Conservation (phyloP, 1,284 basidiomycete genomes). For the Hypsizygus ulmarius region DNA sequence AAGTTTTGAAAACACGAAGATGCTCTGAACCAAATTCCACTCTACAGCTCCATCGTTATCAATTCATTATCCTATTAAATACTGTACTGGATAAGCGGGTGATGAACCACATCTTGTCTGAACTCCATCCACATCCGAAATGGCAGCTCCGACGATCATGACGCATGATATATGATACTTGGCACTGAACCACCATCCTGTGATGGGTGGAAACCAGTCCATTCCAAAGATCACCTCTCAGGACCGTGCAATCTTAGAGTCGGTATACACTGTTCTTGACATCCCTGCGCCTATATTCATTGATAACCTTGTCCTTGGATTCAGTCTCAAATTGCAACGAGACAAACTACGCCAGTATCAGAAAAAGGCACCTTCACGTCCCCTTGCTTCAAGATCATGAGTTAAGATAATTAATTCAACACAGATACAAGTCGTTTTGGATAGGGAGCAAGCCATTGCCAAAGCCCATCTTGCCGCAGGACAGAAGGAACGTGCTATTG, state of each 20-base stretch:
- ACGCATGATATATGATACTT: constrained; percentile 1
- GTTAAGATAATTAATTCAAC: constrained; percentile 2
- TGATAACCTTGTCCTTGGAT: constrained; percentile 4
- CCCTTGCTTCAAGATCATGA: not conserved
- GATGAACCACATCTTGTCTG: too few relatives aligned
- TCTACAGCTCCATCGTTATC: too few relatives aligned
- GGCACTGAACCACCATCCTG: constrained; percentile 8
- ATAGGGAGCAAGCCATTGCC: constrained; percentile 89
- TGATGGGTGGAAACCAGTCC: constrained; percentile 75
- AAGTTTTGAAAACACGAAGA: too few relatives aligned
- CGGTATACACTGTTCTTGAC: constrained; percentile 29
- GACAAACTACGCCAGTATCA: constrained; percentile 96
- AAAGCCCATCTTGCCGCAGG: constrained; percentile 78
- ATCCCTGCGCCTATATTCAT: not conserved
- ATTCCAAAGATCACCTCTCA: constrained; percentile 89
- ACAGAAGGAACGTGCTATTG: constrained; percentile 83
- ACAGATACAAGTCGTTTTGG: constrained; percentile 85
- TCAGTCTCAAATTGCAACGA: constrained; percentile 87
- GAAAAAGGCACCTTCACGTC: constrained; percentile 65
- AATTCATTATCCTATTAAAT: too few relatives aligned
- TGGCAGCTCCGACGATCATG: not conserved
- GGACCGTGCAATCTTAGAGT: constrained; percentile 95
- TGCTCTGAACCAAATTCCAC: too few relatives aligned
- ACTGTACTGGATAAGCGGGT: too few relatives aligned
- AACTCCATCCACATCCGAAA: too few relatives aligned